Evolutionary conservation across 495 filamentous ascomycete species (phyloP).

Genomic region (Penicillium simplicissimum): DNA sequence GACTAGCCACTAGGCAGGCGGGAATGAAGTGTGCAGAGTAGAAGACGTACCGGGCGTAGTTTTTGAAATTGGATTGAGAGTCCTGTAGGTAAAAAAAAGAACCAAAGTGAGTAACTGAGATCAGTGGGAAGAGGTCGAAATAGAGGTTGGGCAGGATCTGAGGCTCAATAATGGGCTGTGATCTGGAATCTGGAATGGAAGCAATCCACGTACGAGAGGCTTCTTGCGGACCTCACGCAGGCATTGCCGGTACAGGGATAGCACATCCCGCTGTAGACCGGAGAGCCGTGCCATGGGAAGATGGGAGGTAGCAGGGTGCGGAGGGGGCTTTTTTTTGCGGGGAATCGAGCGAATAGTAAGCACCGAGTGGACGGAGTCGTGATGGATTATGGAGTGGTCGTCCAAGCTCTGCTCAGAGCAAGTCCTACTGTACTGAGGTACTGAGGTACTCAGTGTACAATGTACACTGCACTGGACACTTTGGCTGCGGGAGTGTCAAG

Average conservation of each 20-base stretch:
- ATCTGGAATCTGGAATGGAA: background rate
- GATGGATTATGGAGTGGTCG: background rate
- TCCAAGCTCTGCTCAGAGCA: constrained; percentile 21
- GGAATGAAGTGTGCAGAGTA: constrained; percentile 9
- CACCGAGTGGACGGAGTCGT: background rate
- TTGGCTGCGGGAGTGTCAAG: constrained; percentile 11
- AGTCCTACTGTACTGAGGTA: too few relatives aligned
- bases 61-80: constrained; percentile 52
- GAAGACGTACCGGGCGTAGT: constrained; percentile 53
- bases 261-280: constrained; percentile 87
- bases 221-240: constrained; percentile 80
- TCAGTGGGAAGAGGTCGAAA: background rate
- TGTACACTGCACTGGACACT: too few relatives aligned
- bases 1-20: background rate
- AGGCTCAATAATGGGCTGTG: background rate
- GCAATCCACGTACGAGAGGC: constrained; percentile 58
- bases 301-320: background rate
- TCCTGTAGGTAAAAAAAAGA: constrained; percentile 41
- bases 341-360: constrained; percentile 1
- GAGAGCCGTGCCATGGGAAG: constrained; percentile 58
- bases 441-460: too few relatives aligned
- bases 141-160: background rate
- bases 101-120: constrained; percentile 5
- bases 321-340: background rate
- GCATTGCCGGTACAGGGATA: constrained; percentile 83